A percentile compares a stretch with the other conserved stretches of the same genome.
Evolutionary conservation across 176 grass and related monocot species (phyloP).

Genomic region (Hyparrhenia diplandra): DNA sequence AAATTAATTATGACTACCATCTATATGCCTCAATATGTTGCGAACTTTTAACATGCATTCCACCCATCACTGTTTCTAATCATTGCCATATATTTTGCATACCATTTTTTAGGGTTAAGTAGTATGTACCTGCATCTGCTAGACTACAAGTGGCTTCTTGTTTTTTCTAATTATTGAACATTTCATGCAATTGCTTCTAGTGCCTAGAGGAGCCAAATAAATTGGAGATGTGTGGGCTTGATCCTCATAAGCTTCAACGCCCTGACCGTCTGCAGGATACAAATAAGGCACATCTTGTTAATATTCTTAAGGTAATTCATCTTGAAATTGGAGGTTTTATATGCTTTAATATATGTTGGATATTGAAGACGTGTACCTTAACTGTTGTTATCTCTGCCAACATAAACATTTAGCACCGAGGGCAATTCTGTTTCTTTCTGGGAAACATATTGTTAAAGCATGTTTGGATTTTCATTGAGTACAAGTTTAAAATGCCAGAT

Average conservation of each 20-base stretch:
- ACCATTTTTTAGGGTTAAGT: neutral
- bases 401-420: neutral
- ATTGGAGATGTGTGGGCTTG: conserved; percentile 52
- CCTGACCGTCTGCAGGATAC: conserved; percentile 52
- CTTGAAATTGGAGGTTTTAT: neutral
- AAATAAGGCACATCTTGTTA: conserved; percentile 47
- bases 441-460: neutral
- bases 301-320: conserved; percentile 50
- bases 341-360: neutral
- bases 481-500: neutral
- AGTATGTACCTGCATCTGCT: neutral
- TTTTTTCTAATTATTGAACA: neutral
- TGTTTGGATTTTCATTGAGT: neutral
- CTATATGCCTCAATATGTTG: neutral
- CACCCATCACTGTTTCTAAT: neutral
- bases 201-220: conserved; percentile 43
- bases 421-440: neutral
- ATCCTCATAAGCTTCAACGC: conserved; percentile 49
- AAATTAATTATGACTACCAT: neutral
- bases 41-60: neutral
- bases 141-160: neutral
- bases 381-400: neutral
- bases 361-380: neutral
- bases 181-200: neutral
- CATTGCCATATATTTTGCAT: neutral